Conservation (phyloP, 805 yeast genomes). For the Diddensiella caesifluorescens region DNA sequence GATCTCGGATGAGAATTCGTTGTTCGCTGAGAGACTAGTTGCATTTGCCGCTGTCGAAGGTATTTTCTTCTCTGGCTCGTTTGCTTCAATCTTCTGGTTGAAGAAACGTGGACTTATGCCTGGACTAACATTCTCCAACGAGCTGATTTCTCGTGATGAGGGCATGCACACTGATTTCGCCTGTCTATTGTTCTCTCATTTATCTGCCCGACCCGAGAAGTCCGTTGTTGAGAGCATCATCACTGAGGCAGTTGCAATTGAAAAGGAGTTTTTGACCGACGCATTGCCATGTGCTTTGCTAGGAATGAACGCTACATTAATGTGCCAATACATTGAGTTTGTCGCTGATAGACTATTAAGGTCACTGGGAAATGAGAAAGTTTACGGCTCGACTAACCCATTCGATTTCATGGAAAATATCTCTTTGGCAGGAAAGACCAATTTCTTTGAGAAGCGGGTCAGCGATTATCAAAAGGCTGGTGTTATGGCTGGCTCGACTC, state of each 20-base stretch:
- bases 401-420: constrained; percentile 99
- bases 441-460: constrained; percentile 98
- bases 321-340: constrained; percentile 98
- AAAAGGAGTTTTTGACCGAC: constrained; percentile 89
- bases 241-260: constrained; percentile 92
- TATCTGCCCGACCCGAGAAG: constrained; percentile 80
- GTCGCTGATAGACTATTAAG: constrained; percentile 93
- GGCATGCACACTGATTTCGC: constrained; percentile 99
- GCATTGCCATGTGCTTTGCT: constrained; percentile 89
- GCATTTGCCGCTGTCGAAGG: constrained; percentile 99
- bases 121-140: constrained; percentile 96
- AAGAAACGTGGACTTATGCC: constrained; percentile 99
- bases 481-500: constrained; percentile 77
- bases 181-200: constrained; percentile 87
- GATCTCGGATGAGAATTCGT: constrained; percentile 83
- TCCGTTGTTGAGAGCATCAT: constrained; percentile 77
- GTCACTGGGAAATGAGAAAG: constrained; percentile 85
- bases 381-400: constrained; percentile 84
- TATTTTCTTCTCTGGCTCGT: constrained; percentile 96
- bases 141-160: constrained; percentile 96
- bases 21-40: constrained; percentile 91
- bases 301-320: constrained; percentile 90
- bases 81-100: constrained; percentile 97
- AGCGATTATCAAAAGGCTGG: constrained; percentile 99
- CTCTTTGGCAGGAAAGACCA: constrained; percentile 96